Base-by-base conservation (phyloP, 768 basidiomycete genomes). In the Strobilomyces echinocephalus region DNA sequence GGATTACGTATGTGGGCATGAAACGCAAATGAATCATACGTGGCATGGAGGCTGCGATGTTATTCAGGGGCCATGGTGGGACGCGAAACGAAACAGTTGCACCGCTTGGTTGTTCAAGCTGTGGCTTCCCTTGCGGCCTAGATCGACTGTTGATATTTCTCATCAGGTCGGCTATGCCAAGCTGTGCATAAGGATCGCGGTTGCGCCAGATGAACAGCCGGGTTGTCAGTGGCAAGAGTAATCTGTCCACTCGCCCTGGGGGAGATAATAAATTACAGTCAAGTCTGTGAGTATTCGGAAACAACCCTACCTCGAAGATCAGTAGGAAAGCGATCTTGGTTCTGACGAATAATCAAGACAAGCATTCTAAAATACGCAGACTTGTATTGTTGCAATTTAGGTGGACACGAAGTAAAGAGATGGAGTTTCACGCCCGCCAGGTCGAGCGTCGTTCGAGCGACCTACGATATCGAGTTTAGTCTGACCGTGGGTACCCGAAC, bases 301-400 rank as follows among this genome's bases (percentile, higher is more conserved):
- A 28, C 5, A 30, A 51, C 7, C 46, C 33, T 66, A 60, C 69
- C 70, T 50, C 53, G 63, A 9, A 72, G 58, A 14, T 72, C 70
- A 0, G 35, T 12, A 18, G 47, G 45, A 60, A 69, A 70, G 39
- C 54, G 55, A 15, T 54, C 42, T 26, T 69, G 63, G 30, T 72
- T 74, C 45, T 67, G 65, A 56, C 74, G 67, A 16, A 65, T 46
- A 12, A 79, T 61, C 58, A 75, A 66, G 39, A 70, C 67, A 39
- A 83, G 69, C 51, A 82, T 65, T 56, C 72, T 73, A 62, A 79
- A 72, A 66, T 82, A 83, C 15, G 72, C 73, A 36, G 67, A 62
- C 67, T 81, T 83, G 67, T 74, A 72, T 11, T 69, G 71, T 38
- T 67, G 59, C 26, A 75, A 62, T 49, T 66, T 60, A 28, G 70